Percentiles rank a stretch among this genome's conserved stretches.
These are phyloP conservation scores for Tetrahymena borealis DNA, from an alignment of 73 alveolate genomes.

Conservation along the genomic window DNA sequence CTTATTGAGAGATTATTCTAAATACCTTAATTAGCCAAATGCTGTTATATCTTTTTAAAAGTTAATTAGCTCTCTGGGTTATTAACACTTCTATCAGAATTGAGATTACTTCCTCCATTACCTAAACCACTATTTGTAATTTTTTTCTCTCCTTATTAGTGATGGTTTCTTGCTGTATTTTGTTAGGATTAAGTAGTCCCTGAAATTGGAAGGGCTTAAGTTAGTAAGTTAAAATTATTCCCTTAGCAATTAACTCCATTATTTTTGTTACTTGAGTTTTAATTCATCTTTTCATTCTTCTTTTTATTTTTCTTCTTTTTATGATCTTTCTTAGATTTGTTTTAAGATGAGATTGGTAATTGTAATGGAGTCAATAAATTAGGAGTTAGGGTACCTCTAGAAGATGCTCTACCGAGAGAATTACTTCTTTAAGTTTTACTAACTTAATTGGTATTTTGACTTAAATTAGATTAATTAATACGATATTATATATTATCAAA, in stretches of 20 bases:
- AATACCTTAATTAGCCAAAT: neutral
- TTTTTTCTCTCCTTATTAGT: neutral
- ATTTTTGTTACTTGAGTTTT: neutral
- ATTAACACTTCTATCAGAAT: neutral
- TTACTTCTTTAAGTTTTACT: neutral
- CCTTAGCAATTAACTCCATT: too few relatives aligned
- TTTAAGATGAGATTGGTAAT: neutral
- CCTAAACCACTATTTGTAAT: neutral
- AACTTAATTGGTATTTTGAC: neutral
- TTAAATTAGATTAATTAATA: neutral
- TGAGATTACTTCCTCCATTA: too few relatives aligned
- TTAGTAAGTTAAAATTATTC: too few relatives aligned
- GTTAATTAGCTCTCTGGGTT: neutral
- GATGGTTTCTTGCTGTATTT: neutral
- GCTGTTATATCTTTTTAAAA: neutral
- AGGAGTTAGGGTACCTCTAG: neutral
- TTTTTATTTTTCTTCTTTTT: neutral
- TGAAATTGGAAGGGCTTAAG: neutral
- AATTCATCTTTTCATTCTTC: neutral
- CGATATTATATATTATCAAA: neutral
- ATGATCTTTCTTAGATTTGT: neutral
- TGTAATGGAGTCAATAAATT: neutral
- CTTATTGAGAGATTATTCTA: neutral
- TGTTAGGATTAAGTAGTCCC: neutral
- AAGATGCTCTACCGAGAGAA: neutral